Evolutionary conservation across 1,284 basidiomycete species (phyloP), one percentile per base, ranked within the genome.

Genomic region (Moesziomyces parantarcticus): DNA sequence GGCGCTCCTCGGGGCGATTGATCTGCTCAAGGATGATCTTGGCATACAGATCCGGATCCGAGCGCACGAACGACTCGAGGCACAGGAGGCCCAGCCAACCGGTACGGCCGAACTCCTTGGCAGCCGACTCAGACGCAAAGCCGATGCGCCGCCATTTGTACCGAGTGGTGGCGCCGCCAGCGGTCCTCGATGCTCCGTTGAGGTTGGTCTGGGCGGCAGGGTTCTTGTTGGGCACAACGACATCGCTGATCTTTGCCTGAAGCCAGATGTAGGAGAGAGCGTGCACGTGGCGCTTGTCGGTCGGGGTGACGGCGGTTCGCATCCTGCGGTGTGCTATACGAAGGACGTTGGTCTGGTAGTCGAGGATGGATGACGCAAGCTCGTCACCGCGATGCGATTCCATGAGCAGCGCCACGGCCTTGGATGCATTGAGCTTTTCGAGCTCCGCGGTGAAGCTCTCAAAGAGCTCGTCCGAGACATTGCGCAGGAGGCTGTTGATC

Each of bases 301-400:
- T 77, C 9, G 78, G 79, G 1, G 76, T 77, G 32, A 97, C 91
- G 3, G 89, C 85, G 0, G 90, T 91, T 8, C 88, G 89, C 84
- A 95, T 92, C 82, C 91, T 91, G 51, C 90, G 89, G 78, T 92
- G 91, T 2, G 91, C 90, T 18, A 94, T 89, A 26, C 92, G 88
- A 55, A 93, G 88, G 77, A 94, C 89, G 83, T 93, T 93, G 42
- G 91, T 90, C 86, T 97, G 94, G 84, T 96, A 97, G 77, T 95
- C 92, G 58, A 96, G 88, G 54, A 97, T 92, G 66, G 90, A 92
- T 0, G 91, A 92, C 4, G 90, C 90, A 47, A 93, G 86, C 81
- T 95, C 93, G 74, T 95, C 93, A 44, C 91, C 89, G 23, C 91
- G 91, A 79, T 92, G 92, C 18, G 91, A 88, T 16, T 92, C 91